Evolutionary conservation across 2,329 filamentous ascomycete genomes (phyloP).

Genomic region (Fusarium sp.): DNA sequence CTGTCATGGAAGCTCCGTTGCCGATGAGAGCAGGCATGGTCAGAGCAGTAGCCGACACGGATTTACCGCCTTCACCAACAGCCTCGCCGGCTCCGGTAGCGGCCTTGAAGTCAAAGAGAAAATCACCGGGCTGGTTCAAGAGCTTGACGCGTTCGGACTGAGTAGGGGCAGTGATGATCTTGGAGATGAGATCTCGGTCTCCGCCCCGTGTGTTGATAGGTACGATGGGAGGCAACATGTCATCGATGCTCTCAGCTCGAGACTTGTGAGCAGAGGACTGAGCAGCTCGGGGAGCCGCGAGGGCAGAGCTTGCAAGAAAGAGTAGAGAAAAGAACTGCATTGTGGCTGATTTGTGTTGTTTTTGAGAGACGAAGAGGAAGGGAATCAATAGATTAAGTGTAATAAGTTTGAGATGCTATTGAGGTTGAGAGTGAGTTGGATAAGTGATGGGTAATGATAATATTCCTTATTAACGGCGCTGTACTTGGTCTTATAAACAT

Average conservation of each 20-base stretch:
- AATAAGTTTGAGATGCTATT: neutral
- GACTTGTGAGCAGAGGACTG: neutral
- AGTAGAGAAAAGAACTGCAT: constrained; percentile 3
- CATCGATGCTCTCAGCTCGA: constrained; percentile 10
- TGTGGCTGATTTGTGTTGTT: neutral
- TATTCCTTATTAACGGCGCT: neutral
- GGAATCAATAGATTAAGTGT: accelerated
- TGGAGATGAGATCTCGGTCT: constrained; percentile 44
- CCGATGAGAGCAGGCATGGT: constrained; percentile 25
- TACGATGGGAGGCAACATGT: constrained; percentile 16
- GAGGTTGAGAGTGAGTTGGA: neutral
- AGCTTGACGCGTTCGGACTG: constrained; percentile 48
- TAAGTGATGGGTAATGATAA: neutral
- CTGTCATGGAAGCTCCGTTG: constrained; percentile 17
- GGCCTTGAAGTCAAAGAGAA: constrained; percentile 12
- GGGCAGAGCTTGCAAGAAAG: constrained; percentile 3
- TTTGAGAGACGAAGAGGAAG: neutral
- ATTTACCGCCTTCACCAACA: neutral
- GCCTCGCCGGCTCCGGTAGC: neutral
- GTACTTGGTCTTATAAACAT: neutral
- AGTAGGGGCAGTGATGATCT: constrained; percentile 46
- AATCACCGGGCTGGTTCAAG: constrained; percentile 17
- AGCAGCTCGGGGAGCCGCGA: constrained; percentile 6
- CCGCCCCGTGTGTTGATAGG: constrained; percentile 26
- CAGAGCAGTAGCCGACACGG: constrained; percentile 5